Conservation (phyloP, 257 asterid genomes). For the Lantana camara region DNA sequence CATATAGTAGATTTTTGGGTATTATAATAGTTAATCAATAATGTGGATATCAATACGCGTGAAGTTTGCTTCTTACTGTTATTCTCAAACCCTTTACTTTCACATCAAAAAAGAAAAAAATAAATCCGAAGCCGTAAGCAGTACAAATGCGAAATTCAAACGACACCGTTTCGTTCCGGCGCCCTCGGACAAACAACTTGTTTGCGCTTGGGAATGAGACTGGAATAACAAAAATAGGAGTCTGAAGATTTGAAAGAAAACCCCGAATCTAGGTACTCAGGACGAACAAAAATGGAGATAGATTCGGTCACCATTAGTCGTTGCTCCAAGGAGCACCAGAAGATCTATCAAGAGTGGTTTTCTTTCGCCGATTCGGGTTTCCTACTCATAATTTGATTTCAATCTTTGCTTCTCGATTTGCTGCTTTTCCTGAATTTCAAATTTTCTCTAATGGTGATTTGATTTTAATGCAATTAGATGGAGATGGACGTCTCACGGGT, state of each 20-base stretch:
- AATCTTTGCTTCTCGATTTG: background rate
- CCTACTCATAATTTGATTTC: background rate
- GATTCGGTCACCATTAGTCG: conserved; percentile 77
- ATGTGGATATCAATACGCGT: no score
- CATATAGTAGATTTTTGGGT: no score
- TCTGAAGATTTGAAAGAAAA: conserved; percentile 5
- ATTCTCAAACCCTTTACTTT: conserved; percentile 6
- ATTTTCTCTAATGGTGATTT: conserved; percentile 16
- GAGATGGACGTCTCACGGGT: conserved; percentile 90
- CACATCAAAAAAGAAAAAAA: background rate
- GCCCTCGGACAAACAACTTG: conserved; percentile 4
- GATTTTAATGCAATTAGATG: conserved; percentile 49
- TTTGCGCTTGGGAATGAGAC: conserved; percentile 5
- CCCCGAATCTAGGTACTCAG: background rate
- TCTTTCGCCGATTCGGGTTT: conserved; percentile 80
- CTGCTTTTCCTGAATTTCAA: background rate
- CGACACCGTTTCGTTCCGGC: conserved; percentile 23
- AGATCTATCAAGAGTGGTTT: conserved; percentile 87
- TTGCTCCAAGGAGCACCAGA: conserved; percentile 80
- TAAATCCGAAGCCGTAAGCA: no score
- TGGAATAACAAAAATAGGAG: background rate
- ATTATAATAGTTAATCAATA: no score
- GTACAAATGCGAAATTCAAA: conserved; percentile 11
- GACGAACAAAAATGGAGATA: conserved; percentile 59
- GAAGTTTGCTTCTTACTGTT: background rate